Base-by-base conservation (phyloP, 306 rosid species). In the Citrullus mucosospermus region DNA sequence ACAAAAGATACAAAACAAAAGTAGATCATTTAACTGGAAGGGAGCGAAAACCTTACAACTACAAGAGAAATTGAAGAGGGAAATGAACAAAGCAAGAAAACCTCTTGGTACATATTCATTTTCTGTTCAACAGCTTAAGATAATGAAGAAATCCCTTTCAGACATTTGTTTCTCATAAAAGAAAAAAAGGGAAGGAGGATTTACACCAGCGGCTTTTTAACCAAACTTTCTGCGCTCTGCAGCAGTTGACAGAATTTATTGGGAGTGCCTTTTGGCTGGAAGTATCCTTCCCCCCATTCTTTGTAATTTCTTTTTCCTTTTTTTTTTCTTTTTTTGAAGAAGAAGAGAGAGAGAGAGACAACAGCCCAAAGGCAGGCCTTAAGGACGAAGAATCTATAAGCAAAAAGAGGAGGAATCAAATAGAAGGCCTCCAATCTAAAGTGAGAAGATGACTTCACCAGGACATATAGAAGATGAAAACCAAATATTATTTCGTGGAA, bases 1-100 rank as follows among this genome's bases (percentile, higher is more conserved):
- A 85, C 80, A 80, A 34, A 72, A 72, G 14, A 80, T 72, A 51
- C 56, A 44, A 76, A 78, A 65, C 17, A 16, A 62, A 78, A 58
- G 55, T 41, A 43, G 22, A 6, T 53, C 38, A 44, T 12, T 69
- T 41, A 69, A 69, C 75, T 20, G 75, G 36, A 4, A 73, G 59
- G 58, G 44, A 34, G 11, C 22, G 3, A 48, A 13, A 73, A 73
- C 10, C 25, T 48, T 73, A 39, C 18, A 38, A 66, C 51, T 66
- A 5, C 9, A 39, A 8, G 75, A 41, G 54, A 68, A 68, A 18
- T 41, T 67, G 17, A 41, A n/a, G 28, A 38, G 32, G 32, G 28
- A 43, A 67, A 39, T 66, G 73, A 66, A 66, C 25, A 9, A 61
- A 61, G 18, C 25, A 59, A 25, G 38, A 59, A 59, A 59, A 59